A percentile compares a stretch with the other conserved stretches of the same genome.
These are phyloP conservation scores for Cercospora sesami DNA, from an alignment of 2,329 filamentous ascomycete species.

Conservation along the genomic window DNA sequence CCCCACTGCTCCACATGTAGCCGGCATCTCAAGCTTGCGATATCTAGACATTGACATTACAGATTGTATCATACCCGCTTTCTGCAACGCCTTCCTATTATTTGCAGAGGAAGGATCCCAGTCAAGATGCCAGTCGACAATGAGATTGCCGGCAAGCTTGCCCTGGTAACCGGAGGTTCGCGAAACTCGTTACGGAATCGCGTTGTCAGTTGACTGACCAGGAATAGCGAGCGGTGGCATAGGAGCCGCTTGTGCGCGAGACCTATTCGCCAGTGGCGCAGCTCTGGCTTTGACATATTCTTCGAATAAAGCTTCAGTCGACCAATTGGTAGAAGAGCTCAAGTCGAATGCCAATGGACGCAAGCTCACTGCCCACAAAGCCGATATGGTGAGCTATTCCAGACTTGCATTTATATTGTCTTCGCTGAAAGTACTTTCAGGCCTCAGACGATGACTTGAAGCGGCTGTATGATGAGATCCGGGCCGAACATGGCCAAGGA, in stretches of 20 bases:
- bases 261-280: constrained; percentile 55
- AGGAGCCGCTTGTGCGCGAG: constrained; percentile 58
- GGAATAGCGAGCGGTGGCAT: constrained; percentile 48
- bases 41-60: neutral
- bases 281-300: constrained; percentile 62
- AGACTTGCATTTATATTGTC: neutral
- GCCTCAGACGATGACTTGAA: constrained; percentile 55
- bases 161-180: constrained; percentile 62
- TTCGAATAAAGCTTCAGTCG: constrained; percentile 51
- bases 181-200: too few relatives aligned
- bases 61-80: neutral
- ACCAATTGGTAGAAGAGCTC: constrained; percentile 44
- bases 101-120: neutral
- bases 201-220: neutral
- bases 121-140: constrained; percentile 36
- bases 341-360: constrained; percentile 34
- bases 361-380: constrained; percentile 56
- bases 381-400: constrained; percentile 50
- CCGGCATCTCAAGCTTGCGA: neutral
- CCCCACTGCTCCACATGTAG: constrained; percentile 3
- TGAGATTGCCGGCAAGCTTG: constrained; percentile 53
- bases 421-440: neutral
- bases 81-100: neutral
- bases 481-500: constrained; percentile 52
- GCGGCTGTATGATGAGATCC: constrained; percentile 57